Evolutionary conservation across 2,329 filamentous ascomycete species (phyloP).

Genomic region (Coniella lustricola): DNA sequence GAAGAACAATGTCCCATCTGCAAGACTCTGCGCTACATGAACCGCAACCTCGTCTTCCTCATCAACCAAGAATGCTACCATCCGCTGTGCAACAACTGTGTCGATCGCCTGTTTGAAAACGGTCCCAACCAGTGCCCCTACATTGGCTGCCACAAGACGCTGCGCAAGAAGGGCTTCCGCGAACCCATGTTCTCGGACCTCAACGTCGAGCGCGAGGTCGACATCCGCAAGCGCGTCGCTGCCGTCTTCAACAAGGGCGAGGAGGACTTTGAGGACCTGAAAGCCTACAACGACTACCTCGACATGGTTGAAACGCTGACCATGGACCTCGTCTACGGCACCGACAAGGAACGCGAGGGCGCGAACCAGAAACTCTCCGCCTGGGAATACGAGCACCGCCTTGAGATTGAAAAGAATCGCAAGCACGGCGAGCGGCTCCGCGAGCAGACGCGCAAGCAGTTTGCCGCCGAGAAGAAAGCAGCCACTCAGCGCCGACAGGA

Average conservation of each 20-base stretch:
- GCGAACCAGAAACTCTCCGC: slow-evolving; percentile 46
- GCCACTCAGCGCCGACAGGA: slow-evolving; percentile 55
- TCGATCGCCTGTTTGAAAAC: slow-evolving; percentile 86
- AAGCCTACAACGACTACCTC: slow-evolving; percentile 88
- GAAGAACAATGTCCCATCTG: slow-evolving; percentile 88
- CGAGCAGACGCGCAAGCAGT: slow-evolving; percentile 43
- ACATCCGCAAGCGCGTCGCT: slow-evolving; percentile 75
- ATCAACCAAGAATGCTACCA: slow-evolving; percentile 99
- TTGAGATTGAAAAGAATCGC: slow-evolving; percentile 57
- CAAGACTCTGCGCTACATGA: slow-evolving; percentile 94
- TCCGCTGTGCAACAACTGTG: slow-evolving; percentile 95
- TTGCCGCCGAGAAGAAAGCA: slow-evolving; percentile 61
- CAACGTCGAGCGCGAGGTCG: slow-evolving; percentile 82
- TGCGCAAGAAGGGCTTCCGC: slow-evolving; percentile 78
- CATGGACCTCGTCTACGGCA: slow-evolving; percentile 74
- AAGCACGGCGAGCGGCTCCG: slow-evolving; percentile 44
- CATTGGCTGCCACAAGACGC: slow-evolving; percentile 76
- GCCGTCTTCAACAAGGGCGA: slow-evolving; percentile 79
- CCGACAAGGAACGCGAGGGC: slow-evolving; percentile 47
- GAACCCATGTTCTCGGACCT: slow-evolving; percentile 87
- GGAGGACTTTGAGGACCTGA: slow-evolving; percentile 81
- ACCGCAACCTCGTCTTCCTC: slow-evolving; percentile 86
- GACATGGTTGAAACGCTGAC: slow-evolving; percentile 87
- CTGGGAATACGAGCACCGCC: slow-evolving; percentile 69
- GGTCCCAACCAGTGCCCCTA: slow-evolving; percentile 91